Base-by-base conservation (phyloP, 441 rosid species). In the Bocquillonia castaneifolia region DNA sequence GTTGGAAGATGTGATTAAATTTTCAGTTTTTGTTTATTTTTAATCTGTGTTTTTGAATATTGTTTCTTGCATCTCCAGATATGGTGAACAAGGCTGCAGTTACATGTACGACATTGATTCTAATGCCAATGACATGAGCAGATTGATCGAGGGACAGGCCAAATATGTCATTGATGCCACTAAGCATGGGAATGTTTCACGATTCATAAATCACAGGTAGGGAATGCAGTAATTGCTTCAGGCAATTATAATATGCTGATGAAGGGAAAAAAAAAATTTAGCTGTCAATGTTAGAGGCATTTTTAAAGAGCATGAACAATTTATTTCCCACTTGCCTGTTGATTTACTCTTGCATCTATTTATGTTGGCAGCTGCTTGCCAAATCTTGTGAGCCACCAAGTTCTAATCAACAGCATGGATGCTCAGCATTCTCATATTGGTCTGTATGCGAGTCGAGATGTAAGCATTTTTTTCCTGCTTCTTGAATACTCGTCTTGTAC, bases 181-280 rank as follows among this genome's bases (percentile, higher is more conserved):
- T 9, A 81, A 78, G 58, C 81, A 85, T 74, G 97, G 97, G 53
- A 95, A 92, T 73, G 80, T 92, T 61, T 88, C 98, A 52, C 79
- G 99, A 65, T 95, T 91, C 82, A 91, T 95, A 70, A 95, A 92
- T 78, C 98, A 95, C 84, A 92, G 97, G 99, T 92, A 76, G 45
- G 83, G 10, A 47, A n/a, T 6, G 20, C 4, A 47, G 22, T 18
- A 4, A 4, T n/a, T 18, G 3, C 23, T 47, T 57, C 61, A 17
- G 36, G 39, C 59, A 8, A 57, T 31, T 57, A 32, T 57, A 7
- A 2, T 56, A 17, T 56, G 40, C 40, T 56, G 40, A 56, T 56
- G 40, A 3, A 8, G 12, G 14, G 59, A 2, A 29, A 56, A 42
- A 10, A 42, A 1, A 42, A 0, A 42, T 42, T 10, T 13, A 14